Base-by-base conservation (phyloP, 2,329 filamentous ascomycete species). In the Phialophora verrucosa region DNA sequence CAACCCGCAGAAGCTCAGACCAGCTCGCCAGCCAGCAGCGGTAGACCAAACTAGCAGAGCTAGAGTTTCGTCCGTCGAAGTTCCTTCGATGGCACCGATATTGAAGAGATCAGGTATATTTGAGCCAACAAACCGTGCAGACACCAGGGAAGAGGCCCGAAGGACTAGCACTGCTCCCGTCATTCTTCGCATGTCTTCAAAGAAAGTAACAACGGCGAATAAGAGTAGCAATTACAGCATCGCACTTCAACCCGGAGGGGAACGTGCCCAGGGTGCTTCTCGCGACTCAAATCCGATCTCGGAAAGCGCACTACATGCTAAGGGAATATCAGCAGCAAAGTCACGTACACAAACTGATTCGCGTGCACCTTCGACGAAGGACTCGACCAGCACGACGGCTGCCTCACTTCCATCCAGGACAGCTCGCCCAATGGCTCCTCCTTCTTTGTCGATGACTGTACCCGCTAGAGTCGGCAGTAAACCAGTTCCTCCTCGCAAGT, bases 351-450 rank as follows among this genome's bases (percentile, higher is more conserved):
- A 32, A 23, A 11, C 11, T n/a, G n/a, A 11, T 25, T 29, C 53
- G 20, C 8, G 12, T 55, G 25, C 53, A 31, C 25, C 5, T 29
- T 20, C 53, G 29, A 31, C 25, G 35, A 31, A 12, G 20, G 49
- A 23, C 12, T 27, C 49, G 2, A 20, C 14, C 25, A 55, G 17
- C 25, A 20, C 20, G 53, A 17, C 29, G 3, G 25, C 20, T n/a
- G 14, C 55, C 17, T 55, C 49, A 8, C 11, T 59, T 20, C 10
- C 10, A 31, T 14, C 27, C 17, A 4, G 4, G 27, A 4, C 25
- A 38, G 20, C n/a, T 20, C 44, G 53, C 10, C 3, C 29, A 14
- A 68, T 68, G 63, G 54, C 38, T 8, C 62, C 55, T 14, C 62
- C 63, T 47, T 55, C 62, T 7, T 31, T 54, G 29, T 47, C 57